Conservation (phyloP, 306 rosid genomes). For the Castanospermum australe region DNA sequence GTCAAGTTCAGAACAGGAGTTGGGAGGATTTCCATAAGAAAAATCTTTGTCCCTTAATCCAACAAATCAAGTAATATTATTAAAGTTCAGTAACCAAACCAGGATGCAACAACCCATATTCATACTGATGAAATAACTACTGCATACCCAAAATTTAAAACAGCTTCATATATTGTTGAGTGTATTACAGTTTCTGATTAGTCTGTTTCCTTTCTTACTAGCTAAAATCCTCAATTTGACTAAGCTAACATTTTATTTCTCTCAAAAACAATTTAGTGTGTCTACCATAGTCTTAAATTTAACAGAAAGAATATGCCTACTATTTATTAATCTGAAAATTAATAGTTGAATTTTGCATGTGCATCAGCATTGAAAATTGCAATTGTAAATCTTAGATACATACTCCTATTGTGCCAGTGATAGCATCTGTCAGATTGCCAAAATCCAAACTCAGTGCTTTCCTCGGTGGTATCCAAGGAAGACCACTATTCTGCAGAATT, state of each 20-base stretch:
- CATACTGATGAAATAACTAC: too few relatives aligned
- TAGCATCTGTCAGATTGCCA: constrained; percentile 60
- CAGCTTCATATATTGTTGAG: too few relatives aligned
- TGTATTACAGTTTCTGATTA: background rate
- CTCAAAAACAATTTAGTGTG: background rate
- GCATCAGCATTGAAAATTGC: constrained; percentile 11
- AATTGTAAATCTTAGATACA: constrained; percentile 39
- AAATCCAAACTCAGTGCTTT: constrained; percentile 58
- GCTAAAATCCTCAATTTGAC: background rate
- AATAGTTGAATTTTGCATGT: background rate
- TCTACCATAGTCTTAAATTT: background rate
- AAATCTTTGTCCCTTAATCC: too few relatives aligned
- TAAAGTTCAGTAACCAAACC: too few relatives aligned
- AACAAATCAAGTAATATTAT: too few relatives aligned
- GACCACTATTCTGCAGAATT: constrained; percentile 75
- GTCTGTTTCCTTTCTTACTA: background rate
- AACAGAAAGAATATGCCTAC: background rate
- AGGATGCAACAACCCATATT: too few relatives aligned
- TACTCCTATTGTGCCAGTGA: constrained; percentile 71
- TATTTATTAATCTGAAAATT: constrained; percentile 12
- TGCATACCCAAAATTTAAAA: too few relatives aligned
- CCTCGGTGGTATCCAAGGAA: constrained; percentile 77
- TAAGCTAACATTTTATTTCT: background rate
- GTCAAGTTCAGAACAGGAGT: too few relatives aligned
- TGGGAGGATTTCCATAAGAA: too few relatives aligned